These are phyloP conservation scores for Rhodotorula sp. DNA, from an alignment of 1,284 basidiomycete genomes.

Conservation along the genomic window DNA sequence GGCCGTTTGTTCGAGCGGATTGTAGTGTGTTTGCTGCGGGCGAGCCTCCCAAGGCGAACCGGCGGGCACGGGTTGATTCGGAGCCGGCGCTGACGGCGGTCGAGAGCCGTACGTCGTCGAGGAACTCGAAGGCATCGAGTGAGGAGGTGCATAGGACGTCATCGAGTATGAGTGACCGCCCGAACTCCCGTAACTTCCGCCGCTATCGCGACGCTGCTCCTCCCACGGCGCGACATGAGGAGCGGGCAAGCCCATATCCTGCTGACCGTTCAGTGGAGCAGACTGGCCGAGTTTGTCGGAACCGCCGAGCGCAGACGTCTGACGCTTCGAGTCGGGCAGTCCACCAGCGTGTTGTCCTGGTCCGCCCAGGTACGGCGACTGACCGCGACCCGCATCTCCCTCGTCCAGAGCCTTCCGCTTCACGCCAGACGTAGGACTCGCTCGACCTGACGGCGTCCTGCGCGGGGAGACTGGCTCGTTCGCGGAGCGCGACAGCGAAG, in stretches of 20 bases:
- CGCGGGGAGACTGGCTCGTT: slow-evolving; percentile 3
- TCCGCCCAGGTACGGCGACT: background rate
- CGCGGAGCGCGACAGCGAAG: slow-evolving; percentile 17
- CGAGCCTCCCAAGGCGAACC: slow-evolving; percentile 5
- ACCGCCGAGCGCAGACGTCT: slow-evolving; percentile 18
- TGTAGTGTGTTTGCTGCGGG: background rate
- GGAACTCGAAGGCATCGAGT: background rate
- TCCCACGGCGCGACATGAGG: slow-evolving; percentile 24
- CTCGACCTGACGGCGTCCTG: background rate
- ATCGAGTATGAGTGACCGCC: slow-evolving; percentile 16
- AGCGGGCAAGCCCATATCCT: too few species aligned
- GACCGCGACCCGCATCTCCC: slow-evolving; percentile 4
- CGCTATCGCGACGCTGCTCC: slow-evolving; percentile 30
- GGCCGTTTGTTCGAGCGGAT: background rate
- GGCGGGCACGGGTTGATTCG: background rate
- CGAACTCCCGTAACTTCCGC: slow-evolving; percentile 23
- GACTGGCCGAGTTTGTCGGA: slow-evolving; percentile 29
- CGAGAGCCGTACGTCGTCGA: background rate
- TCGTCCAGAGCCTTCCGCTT: slow-evolving; percentile 37
- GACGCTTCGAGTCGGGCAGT: slow-evolving; percentile 26
- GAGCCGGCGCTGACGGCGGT: background rate
- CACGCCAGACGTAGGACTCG: slow-evolving; percentile 9
- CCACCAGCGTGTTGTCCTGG: background rate
- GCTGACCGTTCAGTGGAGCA: slow-evolving; percentile 10
- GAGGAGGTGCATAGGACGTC: slow-evolving; percentile 2